Evolutionary conservation across 306 rosid genomes (phyloP), one percentile per base, ranked within the genome.

Genomic region (Ziziphus jujuba): DNA sequence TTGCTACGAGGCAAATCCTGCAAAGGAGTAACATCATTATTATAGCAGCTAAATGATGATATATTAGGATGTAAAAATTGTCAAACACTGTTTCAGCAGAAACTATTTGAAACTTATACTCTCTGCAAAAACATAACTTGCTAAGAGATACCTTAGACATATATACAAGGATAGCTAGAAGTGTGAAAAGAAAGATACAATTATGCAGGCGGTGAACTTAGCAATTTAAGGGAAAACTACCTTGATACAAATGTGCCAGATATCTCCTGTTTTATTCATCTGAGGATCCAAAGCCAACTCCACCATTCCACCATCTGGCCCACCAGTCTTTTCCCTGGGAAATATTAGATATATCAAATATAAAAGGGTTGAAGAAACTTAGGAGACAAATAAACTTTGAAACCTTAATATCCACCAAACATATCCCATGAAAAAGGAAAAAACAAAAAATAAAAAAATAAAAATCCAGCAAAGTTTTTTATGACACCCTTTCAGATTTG

Each of bases 161-260:
- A 50, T 2, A 50, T 8, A 50, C 40, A 45, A 62, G 17, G n/a
- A 63, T 49, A 60, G 63, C 67, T 50, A 60, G 12, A 58, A 43
- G 38, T 45, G 13, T 65, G 59, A 45, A 75, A 67, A 58, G 9
- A 59, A 74, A 49, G 67, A 69, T 22, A 53, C 14, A 60, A 43
- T 69, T 35, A 23, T 38, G 75, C 58, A 52, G 38, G 47, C 21
- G 44, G 19, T 6, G 40, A n/a, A 44, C 40, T 63, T 63, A 25
- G 31, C 56, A 81, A 61, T 59, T 61, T 62, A 52, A 60, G 47
- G 59, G 67, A 71, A 67, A 4, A n/a, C 21, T 85, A 93, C 97
- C 97, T 90, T 81, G 51, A 93, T 54, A 69, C 89, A 75, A 54
- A 93, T 82, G 84, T 93, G 99, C 99, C 99, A 93, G 69, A 90